phyloP scores from a whole-genome alignment of 805 yeast genomes.

The Myxozyma vanderwaltii region DNA sequence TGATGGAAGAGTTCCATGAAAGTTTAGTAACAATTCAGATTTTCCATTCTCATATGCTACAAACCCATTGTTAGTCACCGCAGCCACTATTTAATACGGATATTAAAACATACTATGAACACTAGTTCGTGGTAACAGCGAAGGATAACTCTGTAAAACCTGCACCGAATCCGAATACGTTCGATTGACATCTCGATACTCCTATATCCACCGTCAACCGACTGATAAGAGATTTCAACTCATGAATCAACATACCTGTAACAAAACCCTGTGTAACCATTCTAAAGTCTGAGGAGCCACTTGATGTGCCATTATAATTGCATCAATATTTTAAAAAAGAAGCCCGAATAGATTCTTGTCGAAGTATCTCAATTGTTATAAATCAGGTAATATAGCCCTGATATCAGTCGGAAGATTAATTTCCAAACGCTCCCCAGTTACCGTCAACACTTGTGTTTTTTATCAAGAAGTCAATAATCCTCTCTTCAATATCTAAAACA shows the following conservation, averaged over 20 bases:
- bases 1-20: constrained; percentile 60
- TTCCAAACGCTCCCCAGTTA: no score
- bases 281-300: constrained; percentile 51
- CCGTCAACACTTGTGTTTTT: no score
- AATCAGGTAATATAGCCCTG: no score
- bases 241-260: constrained; percentile 48
- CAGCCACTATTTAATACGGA: no score
- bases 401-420: no score
- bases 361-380: not conserved
- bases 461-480: no score
- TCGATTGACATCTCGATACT: constrained; percentile 28
- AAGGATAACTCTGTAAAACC: constrained; percentile 53
- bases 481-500: no score
- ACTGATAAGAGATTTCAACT: no score
- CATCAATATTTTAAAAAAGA: not conserved
- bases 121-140: constrained; percentile 70
- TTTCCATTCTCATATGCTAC: constrained; percentile 57
- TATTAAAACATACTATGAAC: constrained; percentile 46
- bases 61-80: not conserved
- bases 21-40: constrained; percentile 59
- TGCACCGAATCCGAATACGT: constrained; percentile 62
- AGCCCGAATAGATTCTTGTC: not conserved
- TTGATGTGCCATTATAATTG: constrained; percentile 34
- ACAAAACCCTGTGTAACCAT: constrained; percentile 62
- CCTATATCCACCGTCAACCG: no score